These are phyloP conservation scores for Sarocladium brachiariae DNA, from an alignment of 2,329 filamentous ascomycete species.

Conservation along the genomic window DNA sequence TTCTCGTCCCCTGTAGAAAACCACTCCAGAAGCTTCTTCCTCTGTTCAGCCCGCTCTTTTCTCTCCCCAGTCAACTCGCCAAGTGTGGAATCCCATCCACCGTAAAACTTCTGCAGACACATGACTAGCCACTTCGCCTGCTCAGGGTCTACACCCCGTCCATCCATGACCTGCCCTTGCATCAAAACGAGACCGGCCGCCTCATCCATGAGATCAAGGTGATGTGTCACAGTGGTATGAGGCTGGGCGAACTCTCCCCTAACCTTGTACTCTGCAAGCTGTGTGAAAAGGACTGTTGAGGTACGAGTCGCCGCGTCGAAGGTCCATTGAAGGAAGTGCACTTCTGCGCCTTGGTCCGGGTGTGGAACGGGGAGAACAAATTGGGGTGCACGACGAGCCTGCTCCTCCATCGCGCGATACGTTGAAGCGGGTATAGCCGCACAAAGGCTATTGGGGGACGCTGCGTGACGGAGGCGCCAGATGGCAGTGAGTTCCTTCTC, in stretches of 20 bases:
- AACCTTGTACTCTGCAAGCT: constrained; percentile 86
- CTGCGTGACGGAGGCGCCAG: constrained; percentile 83
- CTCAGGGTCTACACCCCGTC: constrained; percentile 66
- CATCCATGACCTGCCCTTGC: constrained; percentile 72
- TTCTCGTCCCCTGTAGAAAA: constrained; percentile 71
- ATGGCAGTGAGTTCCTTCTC: constrained; percentile 76
- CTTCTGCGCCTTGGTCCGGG: constrained; percentile 65
- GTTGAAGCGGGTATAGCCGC: constrained; percentile 68
- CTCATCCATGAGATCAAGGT: constrained; percentile 67
- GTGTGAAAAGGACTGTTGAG: constrained; percentile 82
- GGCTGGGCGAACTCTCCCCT: constrained; percentile 84
- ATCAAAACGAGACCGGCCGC: constrained; percentile 73
- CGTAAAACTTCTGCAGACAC: constrained; percentile 92
- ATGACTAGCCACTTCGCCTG: constrained; percentile 88
- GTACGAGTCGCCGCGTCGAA: constrained; percentile 64
- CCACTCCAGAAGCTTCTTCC: constrained; percentile 68
- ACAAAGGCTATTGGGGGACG: constrained; percentile 68
- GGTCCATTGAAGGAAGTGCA: constrained; percentile 95
- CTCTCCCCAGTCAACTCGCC: constrained; percentile 29
- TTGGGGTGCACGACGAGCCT: constrained; percentile 70
- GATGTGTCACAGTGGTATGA: constrained; percentile 90
- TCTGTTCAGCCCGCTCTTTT: constrained; percentile 52
- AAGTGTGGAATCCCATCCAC: constrained; percentile 48
- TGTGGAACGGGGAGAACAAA: constrained; percentile 87
- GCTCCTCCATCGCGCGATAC: constrained; percentile 65